Evolutionary conservation across 2,329 filamentous ascomycete species (phyloP).

Genomic region (Knoxdaviesia capensis): DNA sequence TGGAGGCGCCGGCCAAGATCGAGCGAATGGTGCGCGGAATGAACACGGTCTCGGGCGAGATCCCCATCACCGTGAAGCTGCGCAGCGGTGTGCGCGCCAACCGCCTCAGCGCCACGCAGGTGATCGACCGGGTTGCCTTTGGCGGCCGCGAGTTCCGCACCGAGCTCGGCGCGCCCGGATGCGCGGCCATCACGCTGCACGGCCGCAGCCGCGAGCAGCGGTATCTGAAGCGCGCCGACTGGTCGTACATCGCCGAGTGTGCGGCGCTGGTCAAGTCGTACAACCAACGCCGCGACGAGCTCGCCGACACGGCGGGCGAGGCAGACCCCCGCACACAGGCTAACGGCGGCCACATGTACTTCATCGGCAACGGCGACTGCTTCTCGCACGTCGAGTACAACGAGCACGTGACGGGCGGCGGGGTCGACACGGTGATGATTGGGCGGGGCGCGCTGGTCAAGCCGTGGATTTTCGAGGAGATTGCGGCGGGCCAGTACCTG

Average conservation of each 20-base stretch:
- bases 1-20: slow-evolving; percentile 74
- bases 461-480: slow-evolving; percentile 97
- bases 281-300: slow-evolving; percentile 43
- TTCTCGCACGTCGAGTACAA: slow-evolving; percentile 85
- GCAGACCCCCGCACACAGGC: slow-evolving; percentile 56
- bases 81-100: slow-evolving; percentile 73
- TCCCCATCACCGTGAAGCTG: slow-evolving; percentile 89
- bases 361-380: slow-evolving; percentile 91
- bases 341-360: slow-evolving; percentile 58
- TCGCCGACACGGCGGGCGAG: slow-evolving; percentile 60
- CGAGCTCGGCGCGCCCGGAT: slow-evolving; percentile 55
- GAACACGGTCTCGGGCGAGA: slow-evolving; percentile 78
- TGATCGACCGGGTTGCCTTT: slow-evolving; percentile 66
- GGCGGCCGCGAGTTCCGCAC: slow-evolving; percentile 55
- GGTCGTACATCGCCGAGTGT: slow-evolving; percentile 84
- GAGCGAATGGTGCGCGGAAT: slow-evolving; percentile 93
- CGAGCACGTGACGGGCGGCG: slow-evolving; percentile 52
- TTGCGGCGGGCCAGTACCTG: slow-evolving; percentile 74
- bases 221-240: slow-evolving; percentile 84
- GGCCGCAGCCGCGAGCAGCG: slow-evolving; percentile 85
- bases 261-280: slow-evolving; percentile 66
- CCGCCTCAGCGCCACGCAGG: slow-evolving; percentile 57
- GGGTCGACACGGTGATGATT: slow-evolving; percentile 90
- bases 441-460: slow-evolving; percentile 93
- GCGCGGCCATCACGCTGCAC: slow-evolving; percentile 89